These are phyloP conservation scores for Phytophthora pini DNA, from an alignment of 352 stramenopile genomes.

Conservation along the genomic window DNA sequence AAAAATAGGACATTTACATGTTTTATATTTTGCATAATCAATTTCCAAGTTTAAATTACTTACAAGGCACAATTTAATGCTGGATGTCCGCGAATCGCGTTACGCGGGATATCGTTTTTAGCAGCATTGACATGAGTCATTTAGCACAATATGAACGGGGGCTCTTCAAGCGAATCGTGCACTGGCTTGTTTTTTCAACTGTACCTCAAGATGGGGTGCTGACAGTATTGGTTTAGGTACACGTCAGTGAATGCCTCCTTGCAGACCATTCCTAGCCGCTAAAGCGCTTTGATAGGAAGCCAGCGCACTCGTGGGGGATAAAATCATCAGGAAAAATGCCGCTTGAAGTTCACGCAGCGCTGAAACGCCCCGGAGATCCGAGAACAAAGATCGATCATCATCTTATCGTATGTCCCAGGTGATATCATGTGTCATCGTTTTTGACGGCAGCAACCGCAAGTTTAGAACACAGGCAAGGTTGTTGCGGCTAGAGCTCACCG, in stretches of 20 bases:
- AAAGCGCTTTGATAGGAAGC: too few relatives aligned
- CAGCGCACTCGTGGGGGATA: neutral
- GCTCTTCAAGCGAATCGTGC: slow-evolving; percentile 9
- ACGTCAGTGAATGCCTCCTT: neutral
- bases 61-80: slow-evolving; percentile 5
- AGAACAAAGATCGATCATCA: slow-evolving; percentile 9
- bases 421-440: neutral
- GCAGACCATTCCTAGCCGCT: neutral
- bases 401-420: slow-evolving; percentile 5
- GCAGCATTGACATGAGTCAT: neutral
- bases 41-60: slow-evolving; percentile 10
- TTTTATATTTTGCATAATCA: slow-evolving; percentile 2
- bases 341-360: slow-evolving; percentile 2
- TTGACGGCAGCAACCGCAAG: neutral
- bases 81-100: neutral
- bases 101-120: slow-evolving; percentile 19
- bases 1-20: too few relatives aligned
- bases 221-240: neutral
- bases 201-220: slow-evolving; percentile 10
- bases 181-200: slow-evolving; percentile 24
- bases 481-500: too few relatives aligned
- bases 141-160: slow-evolving; percentile 3
- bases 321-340: slow-evolving; percentile 2
- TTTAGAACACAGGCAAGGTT: neutral
- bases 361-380: slow-evolving; percentile 5